A percentile compares a stretch with the other conserved stretches of the same genome.
These are phyloP conservation scores for Hypoxylon intermedium DNA, from an alignment of 495 filamentous ascomycete genomes.

Conservation along the genomic window DNA sequence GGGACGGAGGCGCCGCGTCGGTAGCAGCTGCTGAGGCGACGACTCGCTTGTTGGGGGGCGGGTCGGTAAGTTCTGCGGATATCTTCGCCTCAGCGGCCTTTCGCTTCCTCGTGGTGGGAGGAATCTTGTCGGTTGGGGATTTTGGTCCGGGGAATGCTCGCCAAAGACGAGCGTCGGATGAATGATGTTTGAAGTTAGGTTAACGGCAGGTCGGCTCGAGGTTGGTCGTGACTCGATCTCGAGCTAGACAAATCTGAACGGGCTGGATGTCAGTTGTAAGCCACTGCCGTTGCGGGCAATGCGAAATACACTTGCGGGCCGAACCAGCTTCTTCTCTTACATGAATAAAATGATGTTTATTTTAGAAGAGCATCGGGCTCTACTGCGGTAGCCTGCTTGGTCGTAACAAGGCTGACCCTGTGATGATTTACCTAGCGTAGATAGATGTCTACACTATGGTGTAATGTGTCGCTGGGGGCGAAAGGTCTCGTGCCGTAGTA, in stretches of 20 bases:
- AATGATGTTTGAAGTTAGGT: too few species aligned
- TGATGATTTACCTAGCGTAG: too few species aligned
- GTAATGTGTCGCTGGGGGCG: too few species aligned
- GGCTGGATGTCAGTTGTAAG: neutral
- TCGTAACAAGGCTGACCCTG: too few species aligned
- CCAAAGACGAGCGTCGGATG: slow-evolving; percentile 32
- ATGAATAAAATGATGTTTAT: too few species aligned
- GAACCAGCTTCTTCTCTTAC: too few species aligned
- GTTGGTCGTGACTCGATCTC: neutral
- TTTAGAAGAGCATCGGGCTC: too few species aligned
- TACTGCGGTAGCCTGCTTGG: too few species aligned
- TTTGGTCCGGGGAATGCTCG: slow-evolving; percentile 32
- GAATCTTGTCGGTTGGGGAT: slow-evolving; percentile 60
- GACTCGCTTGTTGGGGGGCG: slow-evolving; percentile 59
- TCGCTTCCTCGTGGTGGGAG: slow-evolving; percentile 79
- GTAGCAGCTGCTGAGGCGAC: slow-evolving; percentile 56
- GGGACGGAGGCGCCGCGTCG: slow-evolving; percentile 63
- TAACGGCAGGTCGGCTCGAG: slow-evolving; percentile 1
- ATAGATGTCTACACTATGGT: too few species aligned
- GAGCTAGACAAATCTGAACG: neutral
- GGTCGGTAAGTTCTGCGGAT: slow-evolving; percentile 50
- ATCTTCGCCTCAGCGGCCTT: slow-evolving; percentile 84
- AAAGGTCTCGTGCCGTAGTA: too few species aligned
- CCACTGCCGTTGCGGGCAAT: neutral
- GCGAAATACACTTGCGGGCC: too few species aligned